Base-by-base conservation (phyloP, 441 rosid species). In the Cnidoscolus chayamansa region DNA sequence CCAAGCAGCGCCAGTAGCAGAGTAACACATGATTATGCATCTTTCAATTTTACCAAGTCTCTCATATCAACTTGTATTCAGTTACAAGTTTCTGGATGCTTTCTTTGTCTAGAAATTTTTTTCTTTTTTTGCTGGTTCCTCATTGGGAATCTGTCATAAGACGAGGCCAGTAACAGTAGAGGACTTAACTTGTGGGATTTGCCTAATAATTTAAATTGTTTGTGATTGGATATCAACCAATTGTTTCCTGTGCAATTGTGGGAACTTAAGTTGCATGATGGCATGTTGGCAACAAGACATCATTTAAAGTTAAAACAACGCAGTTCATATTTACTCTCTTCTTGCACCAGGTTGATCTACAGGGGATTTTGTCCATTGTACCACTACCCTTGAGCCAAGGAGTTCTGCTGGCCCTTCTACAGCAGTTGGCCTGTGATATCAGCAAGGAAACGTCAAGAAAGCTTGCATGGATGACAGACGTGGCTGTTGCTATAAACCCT, bases 391-490 rank as follows among this genome's bases (percentile, higher is more conserved):
- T 90, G 70, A 89, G 90, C 82, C 96, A 90, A 74, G 89, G 96
- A 74, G 92, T 90, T 59, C 81, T 90, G 49, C 82, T 90, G 57
- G 86, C 94, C 3, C 93, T 90, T 67, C 78, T 90, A 19, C 96
- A 90, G 81, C 96, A 90, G 59, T 68, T 90, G 78, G 87, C 93
- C 53, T 90, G 89, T 57, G 96, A 90, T 76, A 82, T 89, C 60
- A 80, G 70, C 53, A 89, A 82, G 10, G 92, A 84, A 31, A 87
- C 88, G 2, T 48, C 77, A 0, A 81, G 71, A 76, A 89, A 90
- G 76, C 54, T 89, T 56, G 69, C 79, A 43, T 90, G 96, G 96
- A 89, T 90, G 93, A 87, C 87, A 17, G 94, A 89, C 31, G 92
- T 86, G 67, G 87, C 90, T 16, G 84, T 82, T 45, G 89, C 83